Evolutionary conservation across 129 eudicot species (phyloP).

Genomic region (Calendula officinalis): DNA sequence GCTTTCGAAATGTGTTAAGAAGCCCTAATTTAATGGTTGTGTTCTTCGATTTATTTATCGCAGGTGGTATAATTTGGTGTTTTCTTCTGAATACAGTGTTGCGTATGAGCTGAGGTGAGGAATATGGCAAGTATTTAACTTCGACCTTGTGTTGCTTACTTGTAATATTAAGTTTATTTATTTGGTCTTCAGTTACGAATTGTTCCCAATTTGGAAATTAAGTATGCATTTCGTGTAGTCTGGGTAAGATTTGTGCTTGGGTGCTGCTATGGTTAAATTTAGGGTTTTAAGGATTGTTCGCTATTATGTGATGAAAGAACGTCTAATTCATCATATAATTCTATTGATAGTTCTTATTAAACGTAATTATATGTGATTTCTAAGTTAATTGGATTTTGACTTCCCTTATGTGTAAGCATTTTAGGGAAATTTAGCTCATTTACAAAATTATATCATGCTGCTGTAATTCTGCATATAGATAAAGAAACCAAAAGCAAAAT

Average conservation of each 20-base stretch:
- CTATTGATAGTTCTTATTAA: neutral
- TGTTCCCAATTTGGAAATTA: neutral
- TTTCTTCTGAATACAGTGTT: neutral
- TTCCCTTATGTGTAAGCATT: neutral
- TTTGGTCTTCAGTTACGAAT: neutral
- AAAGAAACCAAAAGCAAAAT: neutral
- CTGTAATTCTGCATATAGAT: neutral
- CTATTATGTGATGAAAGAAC: neutral
- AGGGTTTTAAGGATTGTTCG: conserved; percentile 3
- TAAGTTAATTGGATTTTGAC: conserved; percentile 15
- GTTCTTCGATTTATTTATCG: conserved; percentile 3
- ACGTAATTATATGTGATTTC: conserved; percentile 1
- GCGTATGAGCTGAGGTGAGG: conserved; percentile 33
- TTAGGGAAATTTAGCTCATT: neutral
- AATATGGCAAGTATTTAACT: conserved; percentile 35
- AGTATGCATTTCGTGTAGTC: neutral
- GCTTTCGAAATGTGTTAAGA: conserved; percentile 2
- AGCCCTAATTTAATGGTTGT: conserved; percentile 20
- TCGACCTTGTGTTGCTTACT: conserved; percentile 18
- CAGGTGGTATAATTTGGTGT: conserved; percentile 24
- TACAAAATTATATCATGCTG: neutral
- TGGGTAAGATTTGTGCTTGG: conserved; percentile 5
- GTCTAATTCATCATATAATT: neutral
- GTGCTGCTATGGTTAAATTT: conserved; percentile 3
- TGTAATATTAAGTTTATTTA: conserved; percentile 7